Evolutionary conservation across 495 filamentous ascomycete species (phyloP).

Genomic region (Tuber melanosporum): DNA sequence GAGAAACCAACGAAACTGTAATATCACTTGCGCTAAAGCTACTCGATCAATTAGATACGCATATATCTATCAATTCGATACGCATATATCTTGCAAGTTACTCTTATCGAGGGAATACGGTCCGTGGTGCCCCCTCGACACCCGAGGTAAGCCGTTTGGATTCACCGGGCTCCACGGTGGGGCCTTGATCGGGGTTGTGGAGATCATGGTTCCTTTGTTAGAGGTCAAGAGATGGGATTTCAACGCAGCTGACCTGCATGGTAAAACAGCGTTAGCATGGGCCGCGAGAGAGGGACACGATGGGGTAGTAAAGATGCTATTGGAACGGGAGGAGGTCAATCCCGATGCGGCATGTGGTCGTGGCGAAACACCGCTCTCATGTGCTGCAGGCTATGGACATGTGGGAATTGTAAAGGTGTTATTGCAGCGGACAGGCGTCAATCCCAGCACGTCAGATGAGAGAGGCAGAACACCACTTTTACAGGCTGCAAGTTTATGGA

Average conservation of each 20-base stretch:
- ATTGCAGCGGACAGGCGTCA: too few species aligned
- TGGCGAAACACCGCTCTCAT: too few species aligned
- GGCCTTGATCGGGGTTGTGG: not conserved
- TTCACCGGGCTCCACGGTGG: not conserved
- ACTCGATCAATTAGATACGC: not conserved
- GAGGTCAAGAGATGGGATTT: not conserved
- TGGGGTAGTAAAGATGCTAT: not conserved
- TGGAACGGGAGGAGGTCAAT: slow-evolving; percentile 27
- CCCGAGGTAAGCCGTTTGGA: not conserved
- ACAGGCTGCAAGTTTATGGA: too few species aligned
- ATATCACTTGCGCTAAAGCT: not conserved
- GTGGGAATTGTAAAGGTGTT: too few species aligned
- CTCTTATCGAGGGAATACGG: not conserved
- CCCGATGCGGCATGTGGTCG: too few species aligned
- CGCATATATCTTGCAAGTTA: not conserved
- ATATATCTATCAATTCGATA: not conserved
- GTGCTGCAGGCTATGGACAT: too few species aligned
- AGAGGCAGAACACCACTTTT: too few species aligned
- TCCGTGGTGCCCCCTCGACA: not conserved
- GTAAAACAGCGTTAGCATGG: not conserved
- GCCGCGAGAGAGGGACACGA: not conserved
- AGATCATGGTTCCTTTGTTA: not conserved
- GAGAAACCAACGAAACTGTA: not conserved
- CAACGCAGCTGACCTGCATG: not conserved
- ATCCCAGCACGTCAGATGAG: too few species aligned